These are phyloP conservation scores for Leccinum fallax DNA, from an alignment of 1,284 basidiomycete genomes.

Conservation along the genomic window DNA sequence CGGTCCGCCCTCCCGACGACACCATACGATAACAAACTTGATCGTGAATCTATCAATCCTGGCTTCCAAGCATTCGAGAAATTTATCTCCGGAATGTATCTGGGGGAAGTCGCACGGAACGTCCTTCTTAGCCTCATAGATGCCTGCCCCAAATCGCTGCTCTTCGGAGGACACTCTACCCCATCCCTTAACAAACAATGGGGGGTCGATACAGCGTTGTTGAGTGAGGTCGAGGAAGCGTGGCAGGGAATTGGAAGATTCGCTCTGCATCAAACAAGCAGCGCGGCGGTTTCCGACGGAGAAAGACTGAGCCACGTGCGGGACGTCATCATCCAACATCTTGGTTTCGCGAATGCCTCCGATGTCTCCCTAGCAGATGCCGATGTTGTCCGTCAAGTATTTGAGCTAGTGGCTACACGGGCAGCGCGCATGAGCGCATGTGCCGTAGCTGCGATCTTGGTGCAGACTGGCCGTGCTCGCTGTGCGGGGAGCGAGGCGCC, in stretches of 20 bases:
- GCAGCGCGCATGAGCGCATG: constrained; percentile 85
- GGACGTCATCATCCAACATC: constrained; percentile 59
- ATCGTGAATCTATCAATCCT: constrained; percentile 94
- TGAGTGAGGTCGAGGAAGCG: constrained; percentile 85
- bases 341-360: constrained; percentile 55
- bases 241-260: constrained; percentile 52
- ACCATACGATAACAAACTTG: constrained; percentile 91
- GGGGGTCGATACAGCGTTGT: constrained; percentile 90
- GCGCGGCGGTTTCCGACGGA: constrained; percentile 7
- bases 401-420: constrained; percentile 76
- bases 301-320: constrained; percentile 51
- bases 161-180: constrained; percentile 85
- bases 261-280: constrained; percentile 2
- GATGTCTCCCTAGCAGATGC: constrained; percentile 66
- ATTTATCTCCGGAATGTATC: constrained; percentile 99
- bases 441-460: constrained; percentile 84
- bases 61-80: constrained; percentile 96
- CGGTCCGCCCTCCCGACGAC: constrained; percentile 88
- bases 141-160: constrained; percentile 62
- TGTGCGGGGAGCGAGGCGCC: constrained; percentile 42
- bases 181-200: constrained; percentile 83
- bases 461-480: constrained; percentile 73
- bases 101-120: constrained; percentile 91
- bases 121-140: constrained; percentile 88
- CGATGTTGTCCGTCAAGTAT: constrained; percentile 82